phyloP scores from a whole-genome alignment of 1,284 basidiomycete species.

The Ganoderma sinense region DNA sequence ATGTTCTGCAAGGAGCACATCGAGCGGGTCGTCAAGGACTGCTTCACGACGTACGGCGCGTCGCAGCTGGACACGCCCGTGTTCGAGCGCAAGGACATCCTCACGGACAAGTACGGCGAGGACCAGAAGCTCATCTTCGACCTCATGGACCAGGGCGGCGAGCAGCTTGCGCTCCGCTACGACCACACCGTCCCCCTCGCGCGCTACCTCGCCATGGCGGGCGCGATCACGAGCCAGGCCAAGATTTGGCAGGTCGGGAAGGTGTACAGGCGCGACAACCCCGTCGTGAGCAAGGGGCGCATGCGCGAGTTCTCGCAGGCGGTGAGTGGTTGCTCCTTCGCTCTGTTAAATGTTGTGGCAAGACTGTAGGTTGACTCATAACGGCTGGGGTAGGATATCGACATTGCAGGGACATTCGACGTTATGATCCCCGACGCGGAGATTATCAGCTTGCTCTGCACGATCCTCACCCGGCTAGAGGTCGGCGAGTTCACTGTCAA shows the following conservation, averaged over 20 bases:
- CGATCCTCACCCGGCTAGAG: constrained; percentile 84
- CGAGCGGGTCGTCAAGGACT: constrained; percentile 88
- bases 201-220: constrained; percentile 94
- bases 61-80: constrained; percentile 97
- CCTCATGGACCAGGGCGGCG: constrained; percentile 98
- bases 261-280: constrained; percentile 96
- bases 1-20: constrained; percentile 94
- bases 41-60: constrained; percentile 91
- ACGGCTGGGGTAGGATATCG: constrained; percentile 80
- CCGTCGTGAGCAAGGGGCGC: constrained; percentile 97
- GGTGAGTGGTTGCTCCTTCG: constrained; percentile 59
- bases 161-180: constrained; percentile 94
- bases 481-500: constrained; percentile 96
- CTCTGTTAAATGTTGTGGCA: background rate
- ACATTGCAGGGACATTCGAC: constrained; percentile 95
- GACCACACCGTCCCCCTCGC: constrained; percentile 98
- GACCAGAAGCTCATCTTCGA: constrained; percentile 99
- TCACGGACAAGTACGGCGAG: constrained; percentile 97
- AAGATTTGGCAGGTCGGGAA: constrained; percentile 99
- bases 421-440: constrained; percentile 98
- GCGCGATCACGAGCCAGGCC: constrained; percentile 70
- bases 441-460: constrained; percentile 84
- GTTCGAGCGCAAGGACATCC: constrained; percentile 96
- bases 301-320: constrained; percentile 99
- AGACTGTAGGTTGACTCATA: background rate